phyloP scores from a whole-genome alignment of 495 filamentous ascomycete genomes.

The Aspergillus panamensis region DNA sequence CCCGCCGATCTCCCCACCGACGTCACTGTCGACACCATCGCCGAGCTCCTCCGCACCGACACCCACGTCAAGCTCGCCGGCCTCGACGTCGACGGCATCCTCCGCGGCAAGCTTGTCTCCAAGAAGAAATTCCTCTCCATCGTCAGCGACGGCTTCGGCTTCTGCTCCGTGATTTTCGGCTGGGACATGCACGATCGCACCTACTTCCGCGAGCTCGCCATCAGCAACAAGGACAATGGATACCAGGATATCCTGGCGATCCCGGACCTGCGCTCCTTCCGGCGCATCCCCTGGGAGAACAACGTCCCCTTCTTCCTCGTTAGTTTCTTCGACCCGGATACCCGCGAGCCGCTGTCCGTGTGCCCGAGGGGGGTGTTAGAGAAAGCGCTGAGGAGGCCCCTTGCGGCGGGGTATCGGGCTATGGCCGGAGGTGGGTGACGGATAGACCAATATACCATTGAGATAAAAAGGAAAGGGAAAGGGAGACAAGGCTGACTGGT shows the following conservation, averaged over 20 bases:
- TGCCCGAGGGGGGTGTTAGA: constrained; percentile 78
- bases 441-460: no score
- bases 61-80: constrained; percentile 88
- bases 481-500: constrained; percentile 6
- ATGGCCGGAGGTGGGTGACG: constrained; percentile 89
- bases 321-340: constrained; percentile 66
- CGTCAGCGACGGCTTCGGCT: constrained; percentile 81
- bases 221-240: constrained; percentile 91
- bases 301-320: constrained; percentile 90
- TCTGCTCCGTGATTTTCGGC: constrained; percentile 94
- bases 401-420: constrained; percentile 63
- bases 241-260: constrained; percentile 86
- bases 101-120: constrained; percentile 91
- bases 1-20: no score
- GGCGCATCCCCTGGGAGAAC: constrained; percentile 93
- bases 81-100: constrained; percentile 83
- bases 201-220: constrained; percentile 76
- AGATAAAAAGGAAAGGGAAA: background rate
- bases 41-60: constrained; percentile 67
- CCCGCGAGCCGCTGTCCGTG: constrained; percentile 62
- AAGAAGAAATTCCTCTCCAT: constrained; percentile 95
- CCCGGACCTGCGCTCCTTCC: constrained; percentile 74
- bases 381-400: constrained; percentile 61
- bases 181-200: constrained; percentile 98
- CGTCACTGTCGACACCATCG: constrained; percentile 32